These are phyloP conservation scores for Furcasterigmium sp. DNA, from an alignment of 2,329 filamentous ascomycete species.

Conservation along the genomic window DNA sequence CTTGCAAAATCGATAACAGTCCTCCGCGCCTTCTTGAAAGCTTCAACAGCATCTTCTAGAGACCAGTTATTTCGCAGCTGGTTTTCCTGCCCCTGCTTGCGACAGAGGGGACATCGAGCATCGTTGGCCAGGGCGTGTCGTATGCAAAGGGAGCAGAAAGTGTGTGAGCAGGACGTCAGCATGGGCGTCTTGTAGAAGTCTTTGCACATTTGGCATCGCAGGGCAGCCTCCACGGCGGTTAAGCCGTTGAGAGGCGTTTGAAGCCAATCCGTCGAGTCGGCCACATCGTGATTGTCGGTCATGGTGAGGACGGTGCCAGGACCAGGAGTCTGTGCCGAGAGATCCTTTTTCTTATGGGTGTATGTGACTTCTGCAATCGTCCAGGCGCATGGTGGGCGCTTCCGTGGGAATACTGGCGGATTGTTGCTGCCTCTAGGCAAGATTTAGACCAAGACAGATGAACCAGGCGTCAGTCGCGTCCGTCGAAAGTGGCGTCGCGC, in stretches of 20 bases:
- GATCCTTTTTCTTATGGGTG: not conserved
- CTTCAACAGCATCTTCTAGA: slow-evolving; percentile 77
- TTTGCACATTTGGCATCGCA: slow-evolving; percentile 96
- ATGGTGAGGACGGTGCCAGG: slow-evolving; percentile 16
- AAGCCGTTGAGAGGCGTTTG: slow-evolving; percentile 62
- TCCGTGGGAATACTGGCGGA: too few species aligned
- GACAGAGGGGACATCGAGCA: slow-evolving; percentile 83
- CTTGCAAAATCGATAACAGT: slow-evolving; percentile 61
- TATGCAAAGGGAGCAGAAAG: slow-evolving; percentile 95
- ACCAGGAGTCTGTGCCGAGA: too few species aligned
- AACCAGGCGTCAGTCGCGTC: not conserved
- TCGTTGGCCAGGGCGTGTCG: slow-evolving; percentile 77
- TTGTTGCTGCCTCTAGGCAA: too few species aligned
- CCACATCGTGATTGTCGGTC: slow-evolving; percentile 39
- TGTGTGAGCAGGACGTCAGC: slow-evolving; percentile 91
- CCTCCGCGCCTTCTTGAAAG: slow-evolving; percentile 63
- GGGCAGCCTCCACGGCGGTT: slow-evolving; percentile 69
- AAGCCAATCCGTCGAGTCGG: slow-evolving; percentile 85
- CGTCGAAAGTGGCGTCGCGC: too few species aligned
- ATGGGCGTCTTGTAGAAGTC: slow-evolving; percentile 95
- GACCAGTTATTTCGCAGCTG: slow-evolving; percentile 82
- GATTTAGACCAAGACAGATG: not conserved
- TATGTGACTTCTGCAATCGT: too few species aligned
- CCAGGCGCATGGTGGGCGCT: too few species aligned
- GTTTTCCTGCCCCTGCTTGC: slow-evolving; percentile 72